Percentiles rank a stretch among this genome's conserved stretches.
phyloP scores from a whole-genome alignment of 2,329 filamentous ascomycete species.

The Diaporthe sp. region DNA sequence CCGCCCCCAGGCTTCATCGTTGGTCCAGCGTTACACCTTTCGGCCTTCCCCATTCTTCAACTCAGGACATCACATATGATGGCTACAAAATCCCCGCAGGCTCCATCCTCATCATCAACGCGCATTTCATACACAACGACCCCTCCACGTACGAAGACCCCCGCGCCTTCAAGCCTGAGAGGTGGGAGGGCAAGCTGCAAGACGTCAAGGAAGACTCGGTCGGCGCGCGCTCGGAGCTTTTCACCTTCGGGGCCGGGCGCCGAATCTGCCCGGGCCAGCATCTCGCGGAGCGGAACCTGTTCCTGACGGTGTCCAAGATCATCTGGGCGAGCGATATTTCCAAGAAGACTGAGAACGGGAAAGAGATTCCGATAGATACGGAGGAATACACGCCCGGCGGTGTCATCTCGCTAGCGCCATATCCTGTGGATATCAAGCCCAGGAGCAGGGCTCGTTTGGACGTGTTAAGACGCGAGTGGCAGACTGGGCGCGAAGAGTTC shows the following conservation, averaged over 20 bases:
- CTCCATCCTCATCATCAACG: slow-evolving; percentile 2
- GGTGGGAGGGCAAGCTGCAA: slow-evolving; percentile 4
- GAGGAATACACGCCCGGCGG: background rate
- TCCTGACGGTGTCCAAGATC: background rate
- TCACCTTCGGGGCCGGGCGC: background rate
- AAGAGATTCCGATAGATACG: background rate
- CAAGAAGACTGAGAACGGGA: background rate
- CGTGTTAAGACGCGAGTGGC: background rate
- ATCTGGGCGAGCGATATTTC: background rate
- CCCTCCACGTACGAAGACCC: background rate
- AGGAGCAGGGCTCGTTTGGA: background rate
- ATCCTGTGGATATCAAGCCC: background rate
- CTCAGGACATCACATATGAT: background rate
- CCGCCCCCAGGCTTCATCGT: background rate
- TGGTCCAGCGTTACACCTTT: background rate
- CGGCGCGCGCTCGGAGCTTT: slow-evolving; percentile 2
- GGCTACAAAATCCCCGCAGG: slow-evolving; percentile 6
- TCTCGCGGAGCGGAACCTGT: slow-evolving; percentile 6
- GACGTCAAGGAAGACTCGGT: slow-evolving; percentile 3
- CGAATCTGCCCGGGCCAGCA: background rate
- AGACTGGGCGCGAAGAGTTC: background rate
- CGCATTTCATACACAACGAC: background rate
- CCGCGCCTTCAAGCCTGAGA: background rate
- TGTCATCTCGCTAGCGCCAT: background rate
- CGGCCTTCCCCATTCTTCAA: background rate